These are phyloP conservation scores for Zanthoxylum bungeanum DNA, from an alignment of 345 rosid genomes.

Conservation along the genomic window DNA sequence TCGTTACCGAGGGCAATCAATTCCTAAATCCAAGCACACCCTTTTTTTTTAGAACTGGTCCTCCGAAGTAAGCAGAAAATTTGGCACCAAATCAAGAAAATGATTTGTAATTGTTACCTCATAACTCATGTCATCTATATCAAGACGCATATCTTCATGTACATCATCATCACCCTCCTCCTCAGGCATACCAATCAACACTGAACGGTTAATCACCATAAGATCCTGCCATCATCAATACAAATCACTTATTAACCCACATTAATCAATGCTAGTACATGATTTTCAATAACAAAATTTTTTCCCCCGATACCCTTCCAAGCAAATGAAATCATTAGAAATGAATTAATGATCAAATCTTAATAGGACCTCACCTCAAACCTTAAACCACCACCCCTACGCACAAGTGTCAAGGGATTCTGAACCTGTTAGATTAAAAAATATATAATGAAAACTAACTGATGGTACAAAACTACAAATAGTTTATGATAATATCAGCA, in stretches of 20 bases:
- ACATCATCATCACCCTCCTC: neutral
- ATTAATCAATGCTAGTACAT: no score
- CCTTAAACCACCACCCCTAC: constrained; percentile 5
- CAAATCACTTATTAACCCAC: no score
- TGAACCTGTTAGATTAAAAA: constrained; percentile 24
- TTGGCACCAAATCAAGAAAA: neutral
- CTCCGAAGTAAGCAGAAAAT: neutral
- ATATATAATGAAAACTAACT: neutral
- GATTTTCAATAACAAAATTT: no score
- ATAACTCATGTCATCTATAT: constrained; percentile 29
- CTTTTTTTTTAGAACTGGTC: neutral
- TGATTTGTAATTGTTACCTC: constrained; percentile 24
- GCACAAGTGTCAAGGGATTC: constrained; percentile 18
- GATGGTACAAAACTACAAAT: neutral
- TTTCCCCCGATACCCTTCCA: no score
- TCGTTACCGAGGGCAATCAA: constrained; percentile 28
- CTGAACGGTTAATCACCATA: constrained; percentile 3
- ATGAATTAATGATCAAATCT: neutral
- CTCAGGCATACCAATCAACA: constrained; percentile 3
- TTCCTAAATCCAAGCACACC: constrained; percentile 17
- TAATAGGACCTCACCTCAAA: constrained; percentile 19
- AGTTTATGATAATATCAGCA: no score
- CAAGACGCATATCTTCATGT: constrained; percentile 22
- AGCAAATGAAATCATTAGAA: no score
- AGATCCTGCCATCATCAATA: constrained; percentile 17